Evolutionary conservation across 345 rosid species (phyloP).

Genomic region (Populus pruinosa): DNA sequence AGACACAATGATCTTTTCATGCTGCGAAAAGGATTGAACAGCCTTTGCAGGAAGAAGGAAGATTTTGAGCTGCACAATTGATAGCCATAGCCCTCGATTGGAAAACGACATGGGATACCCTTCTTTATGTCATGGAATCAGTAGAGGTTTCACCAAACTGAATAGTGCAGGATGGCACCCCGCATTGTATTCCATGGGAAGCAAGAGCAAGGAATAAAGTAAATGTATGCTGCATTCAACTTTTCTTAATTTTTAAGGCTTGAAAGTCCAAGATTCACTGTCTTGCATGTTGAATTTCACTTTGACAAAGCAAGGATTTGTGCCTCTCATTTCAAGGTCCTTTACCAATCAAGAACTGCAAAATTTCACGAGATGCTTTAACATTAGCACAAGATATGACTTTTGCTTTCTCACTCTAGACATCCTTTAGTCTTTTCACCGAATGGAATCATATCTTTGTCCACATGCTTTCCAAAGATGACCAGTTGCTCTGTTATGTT

Average conservation of each 20-base stretch:
- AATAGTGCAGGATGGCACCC: neutral
- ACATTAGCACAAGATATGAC: neutral
- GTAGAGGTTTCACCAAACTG: neutral
- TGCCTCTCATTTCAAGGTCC: neutral
- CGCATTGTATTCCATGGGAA: neutral
- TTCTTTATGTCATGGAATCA: neutral
- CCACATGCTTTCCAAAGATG: neutral
- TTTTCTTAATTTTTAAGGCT: neutral
- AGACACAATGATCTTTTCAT: neutral
- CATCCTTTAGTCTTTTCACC: slow-evolving; percentile 8
- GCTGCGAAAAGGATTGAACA: neutral
- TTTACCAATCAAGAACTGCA: neutral
- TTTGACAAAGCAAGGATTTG: neutral
- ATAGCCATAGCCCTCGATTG: slow-evolving; percentile 9
- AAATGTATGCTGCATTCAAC: neutral
- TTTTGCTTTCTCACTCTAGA: neutral
- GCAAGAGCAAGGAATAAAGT: slow-evolving; percentile 2
- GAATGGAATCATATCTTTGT: slow-evolving; percentile 1
- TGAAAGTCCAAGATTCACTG: neutral
- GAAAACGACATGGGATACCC: neutral
- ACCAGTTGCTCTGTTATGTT: neutral
- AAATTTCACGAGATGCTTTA: neutral
- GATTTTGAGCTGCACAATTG: neutral
- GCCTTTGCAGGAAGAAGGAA: neutral
- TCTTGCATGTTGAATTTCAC: neutral